Evolutionary conservation across 352 stramenopile genomes (phyloP).

Genomic region (Phytophthora hybrid): DNA sequence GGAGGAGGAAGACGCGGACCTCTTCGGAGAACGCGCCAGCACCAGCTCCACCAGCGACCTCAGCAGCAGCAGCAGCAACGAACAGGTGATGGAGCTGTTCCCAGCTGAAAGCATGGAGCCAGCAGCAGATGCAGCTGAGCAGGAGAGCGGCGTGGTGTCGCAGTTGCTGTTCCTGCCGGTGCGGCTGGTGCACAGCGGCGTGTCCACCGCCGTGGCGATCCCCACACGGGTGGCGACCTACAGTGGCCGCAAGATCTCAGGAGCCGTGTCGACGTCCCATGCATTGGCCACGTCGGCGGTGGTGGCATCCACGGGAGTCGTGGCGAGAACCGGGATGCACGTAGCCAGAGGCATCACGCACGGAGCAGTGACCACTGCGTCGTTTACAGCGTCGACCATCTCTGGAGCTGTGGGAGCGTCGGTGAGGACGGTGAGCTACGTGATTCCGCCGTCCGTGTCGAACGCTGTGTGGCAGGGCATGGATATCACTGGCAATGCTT

Average conservation of each 20-base stretch:
- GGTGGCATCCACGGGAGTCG: slow-evolving; percentile 55
- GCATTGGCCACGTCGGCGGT: slow-evolving; percentile 66
- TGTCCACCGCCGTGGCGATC: slow-evolving; percentile 65
- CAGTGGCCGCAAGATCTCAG: slow-evolving; percentile 66
- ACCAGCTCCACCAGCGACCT: slow-evolving; percentile 36
- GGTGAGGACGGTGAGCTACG: slow-evolving; percentile 57
- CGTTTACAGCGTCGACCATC: slow-evolving; percentile 59
- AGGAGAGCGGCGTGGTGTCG: slow-evolving; percentile 44
- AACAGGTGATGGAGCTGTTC: slow-evolving; percentile 33
- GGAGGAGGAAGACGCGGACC: slow-evolving; percentile 35
- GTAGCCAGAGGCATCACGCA: slow-evolving; percentile 58
- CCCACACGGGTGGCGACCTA: slow-evolving; percentile 58
- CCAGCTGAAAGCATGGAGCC: background rate
- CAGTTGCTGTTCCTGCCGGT: slow-evolving; percentile 72
- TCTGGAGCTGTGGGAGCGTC: slow-evolving; percentile 64
- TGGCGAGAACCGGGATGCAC: slow-evolving; percentile 64
- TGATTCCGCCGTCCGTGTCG: slow-evolving; percentile 68
- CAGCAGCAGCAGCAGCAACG: slow-evolving; percentile 22
- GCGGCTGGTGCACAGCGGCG: slow-evolving; percentile 61
- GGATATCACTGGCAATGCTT: slow-evolving; percentile 66
- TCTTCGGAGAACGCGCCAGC: slow-evolving; percentile 56
- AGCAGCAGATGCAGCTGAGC: background rate
- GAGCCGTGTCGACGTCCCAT: slow-evolving; percentile 66
- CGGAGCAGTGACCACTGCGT: slow-evolving; percentile 63
- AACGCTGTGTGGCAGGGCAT: slow-evolving; percentile 72